Evolutionary conservation across 768 basidiomycete species (phyloP).

Genomic region (Jaapia argillacea): DNA sequence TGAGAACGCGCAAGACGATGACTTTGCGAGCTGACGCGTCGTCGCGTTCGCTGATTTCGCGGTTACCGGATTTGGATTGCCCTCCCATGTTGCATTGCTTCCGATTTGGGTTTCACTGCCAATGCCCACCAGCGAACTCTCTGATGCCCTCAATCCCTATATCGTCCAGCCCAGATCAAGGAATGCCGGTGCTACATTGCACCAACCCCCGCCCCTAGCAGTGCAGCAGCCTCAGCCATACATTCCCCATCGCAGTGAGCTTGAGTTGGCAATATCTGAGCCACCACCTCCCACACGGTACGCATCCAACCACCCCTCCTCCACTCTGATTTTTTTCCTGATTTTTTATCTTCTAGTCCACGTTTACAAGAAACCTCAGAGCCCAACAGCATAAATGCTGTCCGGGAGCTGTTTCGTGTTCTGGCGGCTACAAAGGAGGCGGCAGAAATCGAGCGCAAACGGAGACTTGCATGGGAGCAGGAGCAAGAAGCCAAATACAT

Average conservation of each 20-base stretch:
- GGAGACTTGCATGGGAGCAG: conserved; percentile 58
- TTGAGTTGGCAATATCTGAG: conserved; percentile 50
- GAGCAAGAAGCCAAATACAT: conserved; percentile 53
- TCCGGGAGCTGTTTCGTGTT: conserved; percentile 54
- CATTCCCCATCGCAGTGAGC: conserved; percentile 52
- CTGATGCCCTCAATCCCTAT: conserved; percentile 69
- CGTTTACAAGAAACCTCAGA: conserved; percentile 12
- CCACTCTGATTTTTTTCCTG: conserved; percentile 1
- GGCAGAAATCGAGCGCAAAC: conserved; percentile 47
- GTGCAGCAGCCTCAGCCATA: conserved; percentile 27
- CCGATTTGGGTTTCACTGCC: neutral
- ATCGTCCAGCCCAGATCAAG: conserved; percentile 25
- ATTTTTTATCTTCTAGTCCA: neutral
- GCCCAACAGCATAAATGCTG: conserved; percentile 25
- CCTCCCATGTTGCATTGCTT: conserved; percentile 10
- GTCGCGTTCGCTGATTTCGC: conserved; percentile 10
- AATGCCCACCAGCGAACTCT: conserved; percentile 67
- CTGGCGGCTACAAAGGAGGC: conserved; percentile 47
- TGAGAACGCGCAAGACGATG: conserved; percentile 27
- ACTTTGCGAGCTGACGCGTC: conserved; percentile 18
- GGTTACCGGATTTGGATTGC: conserved; percentile 16
- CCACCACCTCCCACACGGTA: conserved; percentile 18
- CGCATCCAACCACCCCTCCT: conserved; percentile 16
- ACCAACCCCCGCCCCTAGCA: conserved; percentile 19
- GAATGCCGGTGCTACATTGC: conserved; percentile 15